A percentile compares a stretch with the other conserved stretches of the same genome.
These are phyloP conservation scores for Prototheca wickerhamii DNA, from an alignment of 163 green algal genomes.

Conservation along the genomic window DNA sequence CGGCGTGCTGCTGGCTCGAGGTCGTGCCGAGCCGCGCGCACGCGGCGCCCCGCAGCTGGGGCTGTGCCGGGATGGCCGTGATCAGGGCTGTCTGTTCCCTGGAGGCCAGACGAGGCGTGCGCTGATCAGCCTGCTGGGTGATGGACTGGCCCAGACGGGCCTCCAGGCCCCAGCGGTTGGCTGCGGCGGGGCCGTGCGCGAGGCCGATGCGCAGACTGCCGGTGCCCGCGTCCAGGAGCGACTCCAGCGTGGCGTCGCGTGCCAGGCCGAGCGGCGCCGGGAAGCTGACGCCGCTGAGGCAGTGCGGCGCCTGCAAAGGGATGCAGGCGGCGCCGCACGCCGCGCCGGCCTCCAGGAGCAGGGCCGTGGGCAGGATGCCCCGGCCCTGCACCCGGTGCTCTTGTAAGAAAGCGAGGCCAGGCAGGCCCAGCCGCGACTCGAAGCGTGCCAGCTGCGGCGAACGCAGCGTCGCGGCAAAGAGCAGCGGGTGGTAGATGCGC, in stretches of 20 bases:
- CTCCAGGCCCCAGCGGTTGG: too few species aligned
- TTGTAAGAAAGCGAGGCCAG: conserved; percentile 12
- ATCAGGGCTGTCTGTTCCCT: background rate
- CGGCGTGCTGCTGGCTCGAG: background rate
- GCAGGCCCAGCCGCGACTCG: background rate
- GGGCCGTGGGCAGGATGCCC: conserved; percentile 2
- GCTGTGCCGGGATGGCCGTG: background rate
- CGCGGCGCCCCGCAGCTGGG: background rate
- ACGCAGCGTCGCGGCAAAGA: background rate
- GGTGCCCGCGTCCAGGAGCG: too few species aligned
- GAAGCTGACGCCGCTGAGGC: background rate
- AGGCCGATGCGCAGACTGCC: too few species aligned
- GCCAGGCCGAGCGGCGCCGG: background rate
- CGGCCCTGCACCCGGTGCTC: conserved; percentile 3
- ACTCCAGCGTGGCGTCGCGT: too few species aligned
- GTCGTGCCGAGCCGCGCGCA: background rate
- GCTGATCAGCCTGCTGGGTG: background rate
- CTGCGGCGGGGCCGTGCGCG: too few species aligned
- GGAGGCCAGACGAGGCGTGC: too few species aligned
- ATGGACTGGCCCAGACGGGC: too few species aligned
- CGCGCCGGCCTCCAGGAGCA: conserved; percentile 14
- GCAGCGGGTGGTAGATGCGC: background rate
- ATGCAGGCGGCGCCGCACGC: background rate
- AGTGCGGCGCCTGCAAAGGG: background rate
- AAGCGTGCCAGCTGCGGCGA: background rate